Percentiles rank a stretch among this genome's conserved stretches.
These are phyloP conservation scores for Salix udensis DNA, from an alignment of 345 rosid genomes.

Conservation along the genomic window DNA sequence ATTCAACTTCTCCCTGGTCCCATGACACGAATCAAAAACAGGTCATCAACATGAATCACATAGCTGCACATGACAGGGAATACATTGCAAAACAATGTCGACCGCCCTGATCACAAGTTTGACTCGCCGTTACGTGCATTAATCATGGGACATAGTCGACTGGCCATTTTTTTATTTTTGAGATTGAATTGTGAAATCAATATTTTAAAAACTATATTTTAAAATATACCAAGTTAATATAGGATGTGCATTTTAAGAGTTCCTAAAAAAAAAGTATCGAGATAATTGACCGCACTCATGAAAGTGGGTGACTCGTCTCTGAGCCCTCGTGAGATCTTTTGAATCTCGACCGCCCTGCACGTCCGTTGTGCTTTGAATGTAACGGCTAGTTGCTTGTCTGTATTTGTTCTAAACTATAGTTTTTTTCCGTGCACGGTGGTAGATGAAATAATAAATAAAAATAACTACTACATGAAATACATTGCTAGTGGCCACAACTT, in stretches of 20 bases:
- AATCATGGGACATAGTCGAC: neutral
- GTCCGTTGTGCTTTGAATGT: neutral
- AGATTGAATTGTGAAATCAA: too few species aligned
- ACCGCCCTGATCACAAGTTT: neutral
- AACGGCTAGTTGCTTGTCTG: neutral
- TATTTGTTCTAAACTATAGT: neutral
- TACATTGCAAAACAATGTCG: slow-evolving; percentile 25
- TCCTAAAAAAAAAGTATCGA: too few species aligned
- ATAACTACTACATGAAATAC: too few species aligned
- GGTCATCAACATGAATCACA: too few species aligned
- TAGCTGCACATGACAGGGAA: neutral
- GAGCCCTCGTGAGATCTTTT: neutral
- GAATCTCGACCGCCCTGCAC: slow-evolving; percentile 12
- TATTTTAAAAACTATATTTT: too few species aligned
- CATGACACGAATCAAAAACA: too few species aligned
- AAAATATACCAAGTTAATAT: too few species aligned
- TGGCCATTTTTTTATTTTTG: too few species aligned
- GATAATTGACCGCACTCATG: neutral
- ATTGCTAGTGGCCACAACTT: too few species aligned
- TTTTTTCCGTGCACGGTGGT: neutral
- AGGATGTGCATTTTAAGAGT: too few species aligned
- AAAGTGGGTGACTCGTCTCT: neutral
- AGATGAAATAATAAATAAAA: too few species aligned
- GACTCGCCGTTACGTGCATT: slow-evolving; percentile 25
- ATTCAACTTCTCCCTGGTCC: too few species aligned